phyloP scores from a whole-genome alignment of 805 yeast species.

The Saccharomycopsis fibuligera region DNA sequence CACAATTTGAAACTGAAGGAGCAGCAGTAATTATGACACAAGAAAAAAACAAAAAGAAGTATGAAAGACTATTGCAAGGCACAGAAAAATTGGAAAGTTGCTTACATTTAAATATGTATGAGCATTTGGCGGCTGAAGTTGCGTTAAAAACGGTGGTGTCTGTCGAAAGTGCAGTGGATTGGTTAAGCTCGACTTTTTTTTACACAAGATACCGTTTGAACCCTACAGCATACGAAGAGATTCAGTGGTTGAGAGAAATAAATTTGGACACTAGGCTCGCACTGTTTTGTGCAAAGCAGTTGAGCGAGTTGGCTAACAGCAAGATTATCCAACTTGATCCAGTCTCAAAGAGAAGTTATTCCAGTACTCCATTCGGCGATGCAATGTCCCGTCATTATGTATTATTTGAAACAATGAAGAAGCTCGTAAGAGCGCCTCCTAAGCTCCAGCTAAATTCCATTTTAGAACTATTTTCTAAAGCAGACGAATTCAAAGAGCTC shows the following conservation, averaged over 20 bases:
- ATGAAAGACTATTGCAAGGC: constrained; percentile 38
- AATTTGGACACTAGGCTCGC: constrained; percentile 30
- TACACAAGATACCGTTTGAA: constrained; percentile 37
- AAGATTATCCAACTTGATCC: constrained; percentile 26
- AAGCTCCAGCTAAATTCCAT: constrained; percentile 23
- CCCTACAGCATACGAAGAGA: constrained; percentile 36
- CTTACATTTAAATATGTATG: constrained; percentile 34
- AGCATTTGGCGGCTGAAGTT: constrained; percentile 40
- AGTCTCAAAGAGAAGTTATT: constrained; percentile 17
- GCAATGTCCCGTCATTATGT: constrained; percentile 47
- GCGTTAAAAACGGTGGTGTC: constrained; percentile 35
- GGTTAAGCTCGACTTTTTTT: constrained; percentile 46
- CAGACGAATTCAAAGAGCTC: constrained; percentile 37
- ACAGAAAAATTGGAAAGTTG: constrained; percentile 42
- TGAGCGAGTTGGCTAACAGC: constrained; percentile 30
- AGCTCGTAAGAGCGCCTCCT: constrained; percentile 25
- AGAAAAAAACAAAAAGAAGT: constrained; percentile 29
- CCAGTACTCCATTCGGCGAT: constrained; percentile 37
- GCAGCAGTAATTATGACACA: constrained; percentile 47
- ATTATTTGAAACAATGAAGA: constrained; percentile 37
- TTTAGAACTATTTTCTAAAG: constrained; percentile 28
- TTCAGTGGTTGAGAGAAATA: constrained; percentile 4
- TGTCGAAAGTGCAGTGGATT: constrained; percentile 34
- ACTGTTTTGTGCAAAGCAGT: constrained; percentile 30
- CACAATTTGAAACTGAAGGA: constrained; percentile 47